Percentiles rank a stretch among this genome's conserved stretches.
phyloP scores from a whole-genome alignment of 129 eudicot species.

The Helichrysum umbraculigerum region DNA sequence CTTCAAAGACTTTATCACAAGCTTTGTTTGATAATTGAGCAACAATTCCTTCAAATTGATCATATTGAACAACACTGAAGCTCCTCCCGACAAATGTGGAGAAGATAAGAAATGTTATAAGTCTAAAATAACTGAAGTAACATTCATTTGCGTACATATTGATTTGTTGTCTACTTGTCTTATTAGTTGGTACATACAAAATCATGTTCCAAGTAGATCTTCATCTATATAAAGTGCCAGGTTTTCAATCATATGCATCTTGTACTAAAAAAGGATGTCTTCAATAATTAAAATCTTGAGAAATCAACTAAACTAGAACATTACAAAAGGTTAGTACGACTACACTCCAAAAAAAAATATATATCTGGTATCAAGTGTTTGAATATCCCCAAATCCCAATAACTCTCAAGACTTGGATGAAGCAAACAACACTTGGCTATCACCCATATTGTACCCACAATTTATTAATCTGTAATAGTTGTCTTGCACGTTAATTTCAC shows the following conservation, averaged over 20 bases:
- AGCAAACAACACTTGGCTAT: background rate
- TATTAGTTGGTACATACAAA: background rate
- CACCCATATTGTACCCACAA: background rate
- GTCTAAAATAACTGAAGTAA: background rate
- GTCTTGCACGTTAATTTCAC: background rate
- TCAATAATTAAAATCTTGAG: background rate
- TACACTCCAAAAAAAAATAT: background rate
- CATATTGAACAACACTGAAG: conserved; percentile 33
- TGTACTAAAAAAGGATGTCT: background rate
- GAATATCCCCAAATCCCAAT: background rate
- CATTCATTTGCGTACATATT: background rate
- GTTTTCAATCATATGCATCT: background rate
- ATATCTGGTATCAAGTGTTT: background rate
- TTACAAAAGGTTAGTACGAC: background rate
- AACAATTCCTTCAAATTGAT: conserved; percentile 36
- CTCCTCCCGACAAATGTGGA: conserved; percentile 41
- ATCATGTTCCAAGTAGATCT: background rate
- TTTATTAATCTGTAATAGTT: conserved; percentile 9
- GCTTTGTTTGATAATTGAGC: conserved; percentile 58
- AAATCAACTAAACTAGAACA: background rate
- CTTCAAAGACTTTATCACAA: conserved; percentile 41
- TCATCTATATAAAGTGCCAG: too few species aligned
- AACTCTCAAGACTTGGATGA: background rate
- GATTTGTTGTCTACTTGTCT: background rate
- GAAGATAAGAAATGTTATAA: background rate